Evolutionary conservation across 2,329 filamentous ascomycete genomes (phyloP).

Genomic region (Colletotrichum sp.): DNA sequence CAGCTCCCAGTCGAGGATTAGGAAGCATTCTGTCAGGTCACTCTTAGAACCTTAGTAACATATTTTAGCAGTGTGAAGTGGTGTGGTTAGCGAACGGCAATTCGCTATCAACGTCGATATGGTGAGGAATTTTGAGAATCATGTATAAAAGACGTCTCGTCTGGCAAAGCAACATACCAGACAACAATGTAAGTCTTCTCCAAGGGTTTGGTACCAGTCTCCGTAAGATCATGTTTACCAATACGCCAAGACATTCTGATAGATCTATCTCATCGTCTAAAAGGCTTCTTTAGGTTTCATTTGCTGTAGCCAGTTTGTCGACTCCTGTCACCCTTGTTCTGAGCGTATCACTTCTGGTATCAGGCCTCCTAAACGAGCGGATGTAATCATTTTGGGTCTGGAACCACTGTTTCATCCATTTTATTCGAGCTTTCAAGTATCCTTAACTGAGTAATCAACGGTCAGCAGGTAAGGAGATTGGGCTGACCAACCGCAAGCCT

Average conservation of each 20-base stretch:
- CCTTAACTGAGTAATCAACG: rapidly evolving
- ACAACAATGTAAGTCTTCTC: rapidly evolving
- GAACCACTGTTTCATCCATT: neutral
- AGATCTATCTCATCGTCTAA: too few species aligned
- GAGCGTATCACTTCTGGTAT: neutral
- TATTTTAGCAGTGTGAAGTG: too few species aligned
- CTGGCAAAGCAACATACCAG: neutral
- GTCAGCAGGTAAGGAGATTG: neutral
- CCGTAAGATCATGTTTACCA: neutral
- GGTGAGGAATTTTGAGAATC: neutral
- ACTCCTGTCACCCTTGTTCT: neutral
- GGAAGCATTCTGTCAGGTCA: too few species aligned
- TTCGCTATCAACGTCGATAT: neutral
- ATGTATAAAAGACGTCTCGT: neutral
- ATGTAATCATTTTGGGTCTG: neutral
- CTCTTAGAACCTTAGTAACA: too few species aligned
- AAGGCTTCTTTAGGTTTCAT: too few species aligned
- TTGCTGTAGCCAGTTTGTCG: neutral
- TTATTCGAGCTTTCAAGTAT: neutral
- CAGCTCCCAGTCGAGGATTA: too few species aligned
- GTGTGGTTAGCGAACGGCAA: neutral
- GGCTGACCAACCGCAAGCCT: neutral
- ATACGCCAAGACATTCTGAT: neutral
- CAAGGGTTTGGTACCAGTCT: rapidly evolving
- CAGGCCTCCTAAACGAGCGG: neutral